These are phyloP conservation scores for Phytophthora palmivora DNA, from an alignment of 352 stramenopile genomes.

Conservation along the genomic window DNA sequence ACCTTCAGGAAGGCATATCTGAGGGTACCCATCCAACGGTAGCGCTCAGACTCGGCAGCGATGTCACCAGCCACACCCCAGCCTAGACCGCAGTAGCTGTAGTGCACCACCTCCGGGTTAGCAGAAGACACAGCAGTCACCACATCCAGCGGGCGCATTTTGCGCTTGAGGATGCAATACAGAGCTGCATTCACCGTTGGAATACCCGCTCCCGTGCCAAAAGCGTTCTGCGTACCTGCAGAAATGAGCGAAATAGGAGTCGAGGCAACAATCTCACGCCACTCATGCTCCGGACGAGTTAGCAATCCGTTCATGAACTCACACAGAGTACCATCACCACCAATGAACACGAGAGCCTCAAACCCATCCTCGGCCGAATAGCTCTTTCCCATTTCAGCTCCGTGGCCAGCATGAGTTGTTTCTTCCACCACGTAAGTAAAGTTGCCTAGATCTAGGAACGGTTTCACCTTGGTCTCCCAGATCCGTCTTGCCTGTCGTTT, in stretches of 20 bases:
- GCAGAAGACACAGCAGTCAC: constrained; percentile 67
- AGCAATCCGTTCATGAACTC: constrained; percentile 88
- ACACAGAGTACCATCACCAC: constrained; percentile 77
- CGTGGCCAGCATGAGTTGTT: constrained; percentile 76
- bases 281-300: constrained; percentile 75
- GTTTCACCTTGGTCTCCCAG: constrained; percentile 76
- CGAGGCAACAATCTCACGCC: constrained; percentile 81
- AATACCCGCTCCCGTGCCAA: constrained; percentile 74
- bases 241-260: constrained; percentile 86
- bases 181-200: constrained; percentile 69
- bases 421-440: constrained; percentile 82
- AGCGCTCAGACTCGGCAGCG: constrained; percentile 77
- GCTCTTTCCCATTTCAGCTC: constrained; percentile 76
- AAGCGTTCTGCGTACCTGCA: constrained; percentile 84
- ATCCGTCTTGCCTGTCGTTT: constrained; percentile 69
- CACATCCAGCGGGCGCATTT: constrained; percentile 82
- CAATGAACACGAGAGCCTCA: constrained; percentile 82
- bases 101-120: constrained; percentile 73
- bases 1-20: constrained; percentile 83
- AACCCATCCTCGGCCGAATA: constrained; percentile 82
- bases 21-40: constrained; percentile 78
- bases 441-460: constrained; percentile 80
- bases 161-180: constrained; percentile 87
- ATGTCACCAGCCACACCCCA: constrained; percentile 84
- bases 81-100: constrained; percentile 84